Conservation (phyloP, 2,329 filamentous ascomycete genomes). For the Aquanectria penicillioides region DNA sequence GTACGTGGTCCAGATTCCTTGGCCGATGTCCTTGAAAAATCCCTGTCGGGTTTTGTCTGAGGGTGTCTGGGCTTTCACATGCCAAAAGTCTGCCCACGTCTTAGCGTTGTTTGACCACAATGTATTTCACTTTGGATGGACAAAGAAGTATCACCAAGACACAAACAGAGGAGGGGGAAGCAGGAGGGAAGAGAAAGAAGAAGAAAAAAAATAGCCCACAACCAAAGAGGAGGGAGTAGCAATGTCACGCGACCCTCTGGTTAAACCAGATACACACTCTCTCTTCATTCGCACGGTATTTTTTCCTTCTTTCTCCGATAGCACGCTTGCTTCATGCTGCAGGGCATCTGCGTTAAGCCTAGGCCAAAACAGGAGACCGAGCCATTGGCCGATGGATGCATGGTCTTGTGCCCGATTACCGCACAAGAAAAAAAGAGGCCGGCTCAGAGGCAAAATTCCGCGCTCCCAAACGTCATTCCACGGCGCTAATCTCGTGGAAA, state of each 20-base stretch:
- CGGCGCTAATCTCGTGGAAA: constrained; percentile 10
- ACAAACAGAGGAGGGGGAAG: background rate
- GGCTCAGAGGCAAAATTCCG: background rate
- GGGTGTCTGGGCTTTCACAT: constrained; percentile 29
- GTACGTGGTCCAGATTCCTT: constrained; percentile 12
- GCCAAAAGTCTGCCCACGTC: too few species aligned
- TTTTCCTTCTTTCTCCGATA: background rate
- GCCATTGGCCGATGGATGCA: constrained; percentile 13
- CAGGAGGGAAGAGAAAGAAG: background rate
- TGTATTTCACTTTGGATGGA: background rate
- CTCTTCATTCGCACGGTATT: background rate
- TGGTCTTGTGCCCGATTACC: constrained; percentile 40
- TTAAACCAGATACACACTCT: constrained; percentile 5
- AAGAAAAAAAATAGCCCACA: constrained; percentile 26
- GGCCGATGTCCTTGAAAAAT: background rate
- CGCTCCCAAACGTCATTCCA: constrained; percentile 23
- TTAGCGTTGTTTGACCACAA: background rate
- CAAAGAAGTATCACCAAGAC: background rate
- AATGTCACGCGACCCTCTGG: constrained; percentile 38
- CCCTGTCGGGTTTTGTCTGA: constrained; percentile 11
- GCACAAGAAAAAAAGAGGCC: constrained; percentile 12
- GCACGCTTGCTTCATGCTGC: too few species aligned
- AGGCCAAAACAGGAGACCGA: constrained; percentile 39
- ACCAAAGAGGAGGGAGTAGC: constrained; percentile 7
- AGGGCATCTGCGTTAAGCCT: constrained; percentile 17